Base-by-base conservation (phyloP, 495 filamentous ascomycete species). In the Xeromyces bisporus region DNA sequence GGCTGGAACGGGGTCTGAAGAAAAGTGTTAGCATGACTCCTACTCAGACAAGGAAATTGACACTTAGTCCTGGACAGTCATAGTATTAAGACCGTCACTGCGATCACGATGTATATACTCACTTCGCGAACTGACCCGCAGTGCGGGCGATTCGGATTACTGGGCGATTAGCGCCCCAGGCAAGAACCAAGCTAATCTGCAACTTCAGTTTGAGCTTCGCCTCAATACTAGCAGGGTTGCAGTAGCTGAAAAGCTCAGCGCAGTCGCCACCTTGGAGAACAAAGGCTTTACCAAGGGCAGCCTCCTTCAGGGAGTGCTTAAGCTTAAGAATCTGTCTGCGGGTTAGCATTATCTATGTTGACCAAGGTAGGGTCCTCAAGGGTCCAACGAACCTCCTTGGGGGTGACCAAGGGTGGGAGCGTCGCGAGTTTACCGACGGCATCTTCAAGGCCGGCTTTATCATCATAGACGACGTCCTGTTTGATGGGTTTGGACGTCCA, bases 231-330 rank as follows among this genome's bases (percentile, higher is more conserved):
- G 67, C 62, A 46, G 83, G 75, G 43, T 83, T 73, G 53, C 89
- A 97, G 66, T 97, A 97, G 55, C 87, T 81, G 44, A 97, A 97
- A 4, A 97, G 64, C 60, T 97, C 89, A 3, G 89, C 89, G 46
- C 89, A 97, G 56, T 97, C 89, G 58, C 60, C 89, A 31, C 89
- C 89, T 60, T 97, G 89, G 8, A 97, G 69, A 7, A 97, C 71
- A 48, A 97, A 94, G 8, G 87, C 82, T 34, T 93, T 83, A 23
- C 89, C 89, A 18, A 83, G 63, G 2, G 89, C 89, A 2, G 91
- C 89, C 57, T 94, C 83, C 26, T 67, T 66, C 16, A 97, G 60
- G 37, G 60, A 73, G 11, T 70, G 63, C 37, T 84, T 80, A 29
- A 97, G 68, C 39, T 72, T 77, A 23, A 66, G 52, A 41, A 97